Percentiles rank a stretch among this genome's conserved stretches.
Conservation (phyloP, 2,329 filamentous ascomycete species). For the Trichoderma sp. region DNA sequence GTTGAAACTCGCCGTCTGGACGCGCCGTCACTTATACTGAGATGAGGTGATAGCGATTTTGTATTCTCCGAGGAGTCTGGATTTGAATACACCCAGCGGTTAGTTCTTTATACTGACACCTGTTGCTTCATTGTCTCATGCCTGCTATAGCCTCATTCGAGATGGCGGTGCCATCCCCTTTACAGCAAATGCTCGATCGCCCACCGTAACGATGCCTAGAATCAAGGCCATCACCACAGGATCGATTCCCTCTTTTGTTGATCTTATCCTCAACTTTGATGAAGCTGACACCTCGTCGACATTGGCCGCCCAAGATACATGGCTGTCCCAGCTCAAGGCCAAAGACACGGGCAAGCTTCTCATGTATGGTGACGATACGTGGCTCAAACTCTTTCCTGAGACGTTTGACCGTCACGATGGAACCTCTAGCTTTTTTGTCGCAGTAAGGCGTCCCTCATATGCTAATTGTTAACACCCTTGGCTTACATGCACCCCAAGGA, state of each 20-base stretch:
- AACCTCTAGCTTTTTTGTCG: conserved; percentile 96
- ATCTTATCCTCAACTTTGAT: conserved; percentile 93
- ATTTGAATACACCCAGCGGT: conserved; percentile 88
- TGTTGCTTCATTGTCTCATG: not conserved
- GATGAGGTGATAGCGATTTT: conserved; percentile 66
- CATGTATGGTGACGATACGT: conserved; percentile 98
- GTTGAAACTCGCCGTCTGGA: conserved; percentile 2
- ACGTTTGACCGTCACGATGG: conserved; percentile 86
- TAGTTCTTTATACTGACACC: conserved; percentile 25
- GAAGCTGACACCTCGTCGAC: conserved; percentile 90
- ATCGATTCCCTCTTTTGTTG: conserved; percentile 95
- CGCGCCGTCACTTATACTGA: conserved; percentile 21
- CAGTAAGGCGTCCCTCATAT: conserved; percentile 58
- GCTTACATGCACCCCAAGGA: conserved; percentile 55
- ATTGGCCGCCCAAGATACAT: conserved; percentile 85
- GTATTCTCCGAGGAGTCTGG: conserved; percentile 79
- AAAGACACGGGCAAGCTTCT: conserved; percentile 70
- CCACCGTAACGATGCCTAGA: conserved; percentile 96
- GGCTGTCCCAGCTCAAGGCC: conserved; percentile 87
- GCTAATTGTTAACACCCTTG: not conserved
- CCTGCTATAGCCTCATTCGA: conserved; percentile 66
- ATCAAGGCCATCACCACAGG: conserved; percentile 97
- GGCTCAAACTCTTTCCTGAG: conserved; percentile 91
- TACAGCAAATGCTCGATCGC: conserved; percentile 92
- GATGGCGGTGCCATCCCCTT: conserved; percentile 83